Evolutionary conservation across 345 rosid genomes (phyloP).

Genomic region (Viola odorata): DNA sequence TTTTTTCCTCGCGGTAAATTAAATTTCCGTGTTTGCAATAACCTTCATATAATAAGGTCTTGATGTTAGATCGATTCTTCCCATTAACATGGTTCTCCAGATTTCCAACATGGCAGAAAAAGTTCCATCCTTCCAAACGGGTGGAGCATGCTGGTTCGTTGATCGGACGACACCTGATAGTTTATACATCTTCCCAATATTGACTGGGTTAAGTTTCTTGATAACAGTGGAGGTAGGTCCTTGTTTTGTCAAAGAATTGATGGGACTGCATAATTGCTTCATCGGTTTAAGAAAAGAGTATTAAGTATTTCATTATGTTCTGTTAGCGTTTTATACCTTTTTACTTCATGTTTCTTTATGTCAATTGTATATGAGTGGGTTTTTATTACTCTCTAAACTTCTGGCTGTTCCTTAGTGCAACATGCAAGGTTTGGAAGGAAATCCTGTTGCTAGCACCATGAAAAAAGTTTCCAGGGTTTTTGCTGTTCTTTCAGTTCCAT

Average conservation of each 20-base stretch:
- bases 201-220: conserved; percentile 60
- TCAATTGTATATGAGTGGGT: not conserved
- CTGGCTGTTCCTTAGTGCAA: conserved; percentile 42
- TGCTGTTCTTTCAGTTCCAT: conserved; percentile 62
- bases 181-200: conserved; percentile 62
- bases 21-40: not conserved
- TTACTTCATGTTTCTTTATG: not conserved
- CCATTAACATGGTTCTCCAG: conserved; percentile 26
- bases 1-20: conserved; percentile 82
- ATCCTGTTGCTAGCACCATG: conserved; percentile 46
- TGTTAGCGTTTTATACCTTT: not conserved
- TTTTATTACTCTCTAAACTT: not conserved
- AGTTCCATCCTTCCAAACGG: conserved; percentile 70
- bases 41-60: not conserved
- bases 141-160: conserved; percentile 79
- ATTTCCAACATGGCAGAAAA: conserved; percentile 82
- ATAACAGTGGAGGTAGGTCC: conserved; percentile 74
- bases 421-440: conserved; percentile 88
- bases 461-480: conserved; percentile 54
- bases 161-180: conserved; percentile 71
- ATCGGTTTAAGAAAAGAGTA: too few species aligned
- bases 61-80: not conserved
- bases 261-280: too few species aligned
- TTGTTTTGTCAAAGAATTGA: not conserved
- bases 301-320: not conserved